These are phyloP conservation scores for Mortierella antarctica DNA, from an alignment of 192 early-diverging fungal species.

Conservation along the genomic window DNA sequence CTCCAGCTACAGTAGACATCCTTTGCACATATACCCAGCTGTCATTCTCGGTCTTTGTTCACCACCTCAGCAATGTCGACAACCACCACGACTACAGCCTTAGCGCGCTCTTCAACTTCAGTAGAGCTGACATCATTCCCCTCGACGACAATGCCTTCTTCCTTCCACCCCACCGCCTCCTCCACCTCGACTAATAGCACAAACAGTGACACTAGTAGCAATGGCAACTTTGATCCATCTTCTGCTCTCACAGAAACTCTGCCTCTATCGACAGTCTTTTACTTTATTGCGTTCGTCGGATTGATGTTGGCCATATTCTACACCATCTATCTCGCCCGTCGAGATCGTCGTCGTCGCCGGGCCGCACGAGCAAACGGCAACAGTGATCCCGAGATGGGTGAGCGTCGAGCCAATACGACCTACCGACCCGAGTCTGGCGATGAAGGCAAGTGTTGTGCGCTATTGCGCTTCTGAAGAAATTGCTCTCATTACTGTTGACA, in stretches of 20 bases:
- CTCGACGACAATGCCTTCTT: background rate
- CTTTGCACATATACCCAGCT: too few relatives aligned
- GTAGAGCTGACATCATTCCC: background rate
- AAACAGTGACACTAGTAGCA: conserved; percentile 4
- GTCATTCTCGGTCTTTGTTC: too few relatives aligned
- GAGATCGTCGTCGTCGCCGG: conserved; percentile 21
- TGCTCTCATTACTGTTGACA: conserved; percentile 4
- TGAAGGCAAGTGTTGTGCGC: conserved; percentile 12
- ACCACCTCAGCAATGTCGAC: too few relatives aligned
- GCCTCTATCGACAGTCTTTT: conserved; percentile 20
- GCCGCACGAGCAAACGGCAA: conserved; percentile 1
- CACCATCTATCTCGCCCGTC: conserved; percentile 15
- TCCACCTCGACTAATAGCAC: background rate
- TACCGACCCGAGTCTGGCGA: conserved; percentile 36
- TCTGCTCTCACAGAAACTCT: background rate
- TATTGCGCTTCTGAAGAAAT: background rate
- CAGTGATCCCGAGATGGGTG: background rate
- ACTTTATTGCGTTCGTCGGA: conserved; percentile 16
- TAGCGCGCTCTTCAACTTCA: too few relatives aligned
- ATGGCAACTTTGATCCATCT: background rate
- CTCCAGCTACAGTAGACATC: too few relatives aligned
- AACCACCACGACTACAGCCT: too few relatives aligned
- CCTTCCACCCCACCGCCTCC: background rate
- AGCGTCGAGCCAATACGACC: conserved; percentile 4
- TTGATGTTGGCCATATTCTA: conserved; percentile 12